Evolutionary conservation across 257 asterid species (phyloP).

Genomic region (Lantana camara): DNA sequence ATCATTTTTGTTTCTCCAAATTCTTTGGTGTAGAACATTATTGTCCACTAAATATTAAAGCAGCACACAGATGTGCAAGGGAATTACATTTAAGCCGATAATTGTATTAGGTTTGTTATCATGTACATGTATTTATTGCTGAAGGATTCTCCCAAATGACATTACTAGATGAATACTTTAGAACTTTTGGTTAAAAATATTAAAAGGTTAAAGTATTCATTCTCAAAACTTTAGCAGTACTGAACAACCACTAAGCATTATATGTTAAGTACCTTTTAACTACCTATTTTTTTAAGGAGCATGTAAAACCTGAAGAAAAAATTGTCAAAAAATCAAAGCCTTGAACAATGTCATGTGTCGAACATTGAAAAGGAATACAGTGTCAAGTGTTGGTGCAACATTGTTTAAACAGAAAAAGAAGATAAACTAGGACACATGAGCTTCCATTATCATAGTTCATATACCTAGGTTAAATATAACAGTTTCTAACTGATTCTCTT

Average conservation of each 20-base stretch:
- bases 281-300: too few relatives aligned
- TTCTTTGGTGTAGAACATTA: constrained; percentile 17
- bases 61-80: neutral
- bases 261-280: too few relatives aligned
- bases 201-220: too few relatives aligned
- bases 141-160: neutral
- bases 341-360: too few relatives aligned
- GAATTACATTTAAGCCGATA: neutral
- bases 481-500: too few relatives aligned
- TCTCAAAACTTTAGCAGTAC: too few relatives aligned
- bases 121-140: neutral
- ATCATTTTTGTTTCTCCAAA: constrained; percentile 9
- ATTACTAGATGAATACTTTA: constrained; percentile 5
- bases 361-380: neutral
- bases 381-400: neutral
- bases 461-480: too few relatives aligned
- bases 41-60: constrained; percentile 13
- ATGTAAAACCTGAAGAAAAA: too few relatives aligned
- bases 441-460: too few relatives aligned
- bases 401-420: neutral
- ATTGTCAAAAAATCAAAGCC: too few relatives aligned
- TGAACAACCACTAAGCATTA: too few relatives aligned
- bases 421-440: neutral
- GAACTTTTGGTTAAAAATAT: constrained; percentile 8
- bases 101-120: neutral